phyloP scores from a whole-genome alignment of 1,284 basidiomycete genomes.

The Trichosporon ovoides region DNA sequence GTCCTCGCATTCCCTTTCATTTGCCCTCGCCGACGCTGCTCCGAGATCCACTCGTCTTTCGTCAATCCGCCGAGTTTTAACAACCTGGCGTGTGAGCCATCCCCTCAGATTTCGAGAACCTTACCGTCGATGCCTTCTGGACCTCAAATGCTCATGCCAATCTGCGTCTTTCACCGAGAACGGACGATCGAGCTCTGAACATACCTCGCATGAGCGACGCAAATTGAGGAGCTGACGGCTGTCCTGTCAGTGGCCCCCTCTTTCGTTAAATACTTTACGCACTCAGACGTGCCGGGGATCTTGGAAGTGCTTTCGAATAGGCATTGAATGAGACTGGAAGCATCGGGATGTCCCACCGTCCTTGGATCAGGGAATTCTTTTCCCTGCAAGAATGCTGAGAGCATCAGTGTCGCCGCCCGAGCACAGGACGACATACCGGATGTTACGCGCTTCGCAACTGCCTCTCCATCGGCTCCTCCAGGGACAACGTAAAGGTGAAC shows the following conservation, averaged over 20 bases:
- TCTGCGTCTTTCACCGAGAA: constrained; percentile 67
- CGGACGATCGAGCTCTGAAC: constrained; percentile 63
- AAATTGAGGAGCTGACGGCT: constrained; percentile 59
- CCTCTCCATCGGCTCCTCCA: constrained; percentile 58
- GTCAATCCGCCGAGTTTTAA: neutral
- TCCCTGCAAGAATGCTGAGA: constrained; percentile 59
- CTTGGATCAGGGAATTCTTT: constrained; percentile 55
- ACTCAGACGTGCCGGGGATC: constrained; percentile 46
- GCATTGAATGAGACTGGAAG: constrained; percentile 54
- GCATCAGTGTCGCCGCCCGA: neutral
- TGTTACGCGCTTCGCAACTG: constrained; percentile 49
- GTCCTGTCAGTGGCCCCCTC: too few species aligned
- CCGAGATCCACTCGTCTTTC: neutral
- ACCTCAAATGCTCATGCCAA: constrained; percentile 62
- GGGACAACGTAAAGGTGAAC: constrained; percentile 46
- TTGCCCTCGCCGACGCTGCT: neutral
- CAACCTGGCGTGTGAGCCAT: neutral
- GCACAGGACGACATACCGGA: constrained; percentile 48
- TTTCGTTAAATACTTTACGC: constrained; percentile 30
- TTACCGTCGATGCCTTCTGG: constrained; percentile 56
- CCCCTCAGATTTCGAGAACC: neutral
- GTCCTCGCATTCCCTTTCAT: neutral
- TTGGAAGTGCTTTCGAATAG: constrained; percentile 26
- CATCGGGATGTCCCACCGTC: constrained; percentile 51
- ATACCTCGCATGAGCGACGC: constrained; percentile 63